Evolutionary conservation across 2,329 filamentous ascomycete species (phyloP), one percentile per base, ranked within the genome.

Genomic region (Moelleriella libera): DNA sequence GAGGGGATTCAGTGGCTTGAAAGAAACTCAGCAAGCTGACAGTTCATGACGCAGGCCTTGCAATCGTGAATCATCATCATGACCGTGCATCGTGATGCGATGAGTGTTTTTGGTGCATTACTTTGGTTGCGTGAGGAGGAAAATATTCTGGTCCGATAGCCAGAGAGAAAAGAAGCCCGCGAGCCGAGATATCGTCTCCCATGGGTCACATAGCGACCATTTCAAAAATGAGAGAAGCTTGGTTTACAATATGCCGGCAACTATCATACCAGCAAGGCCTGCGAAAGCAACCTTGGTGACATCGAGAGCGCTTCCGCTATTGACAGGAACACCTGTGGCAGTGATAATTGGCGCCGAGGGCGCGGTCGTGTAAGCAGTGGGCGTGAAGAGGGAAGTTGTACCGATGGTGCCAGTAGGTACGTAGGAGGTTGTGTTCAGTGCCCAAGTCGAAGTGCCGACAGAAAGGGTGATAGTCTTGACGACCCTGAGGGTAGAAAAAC

Each of bases 391-490:
- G n/a, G 54, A 52, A 5, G 54, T 21, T 21, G 21, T 21, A 21
- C 21, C 50, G 43, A 55, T 50, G 45, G 52, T 53, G 41, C 56
- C 56, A 29, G 57, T 53, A 46, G 58, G 49, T 29, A 60, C 59
- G 51, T 58, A 59, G 43, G 57, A 51, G 42, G 65, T 67, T 44
- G 64, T 62, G 46, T 63, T 64, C 49, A 62, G 55, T 48, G 55
- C 51, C 32, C 56, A 58, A 30, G 30, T 45, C 21, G 62, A 57
- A 43, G 62, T 63, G 48, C 66, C 55, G 40, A 66, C 69, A 57
- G 68, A 68, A 51, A 78, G 68, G 43, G 70, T 76, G 59, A 74
- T 58, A 45, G 72, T 75, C 58, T 69, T 70, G 57, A 72, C 75
- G 55, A 71, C 56, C 43, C 68, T 71, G 48, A 66, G 65, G 41